phyloP scores from a whole-genome alignment of 2,329 filamentous ascomycete genomes.

The Parascedosporium putredinis region DNA sequence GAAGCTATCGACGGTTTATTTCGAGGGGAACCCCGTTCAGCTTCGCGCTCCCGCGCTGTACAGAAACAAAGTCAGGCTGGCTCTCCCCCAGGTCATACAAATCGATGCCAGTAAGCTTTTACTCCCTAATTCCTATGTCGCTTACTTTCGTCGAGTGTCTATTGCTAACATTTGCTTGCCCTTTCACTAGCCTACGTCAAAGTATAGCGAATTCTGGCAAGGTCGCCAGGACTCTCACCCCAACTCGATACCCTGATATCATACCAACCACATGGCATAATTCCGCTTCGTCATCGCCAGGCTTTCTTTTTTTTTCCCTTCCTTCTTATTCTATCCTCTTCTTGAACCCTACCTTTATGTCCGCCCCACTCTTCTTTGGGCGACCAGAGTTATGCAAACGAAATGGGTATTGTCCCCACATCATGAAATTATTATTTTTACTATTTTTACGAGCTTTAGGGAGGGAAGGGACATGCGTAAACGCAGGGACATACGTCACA shows the following conservation, averaged over 20 bases:
- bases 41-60: conserved; percentile 71
- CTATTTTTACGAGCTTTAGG: not conserved
- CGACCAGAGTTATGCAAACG: not conserved
- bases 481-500: not conserved
- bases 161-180: not conserved
- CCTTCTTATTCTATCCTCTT: not conserved
- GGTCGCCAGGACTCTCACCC: not conserved
- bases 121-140: not conserved
- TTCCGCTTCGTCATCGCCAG: too few species aligned
- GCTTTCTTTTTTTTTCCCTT: too few species aligned
- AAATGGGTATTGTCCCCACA: not conserved
- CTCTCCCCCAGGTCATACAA: conserved; percentile 78
- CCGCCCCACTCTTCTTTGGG: not conserved
- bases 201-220: conserved; percentile 12
- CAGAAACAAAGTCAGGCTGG: conserved; percentile 82
- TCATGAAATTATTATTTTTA: not conserved
- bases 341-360: not conserved
- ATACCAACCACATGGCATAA: too few species aligned
- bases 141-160: not conserved
- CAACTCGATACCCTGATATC: too few species aligned
- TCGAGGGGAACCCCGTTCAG: conserved; percentile 90
- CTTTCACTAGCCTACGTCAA: conserved; percentile 22
- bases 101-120: conserved; percentile 83
- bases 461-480: not conserved
- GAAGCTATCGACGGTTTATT: conserved; percentile 80